Conservation (phyloP, 2,329 filamentous ascomycete genomes). For the Elsinoe perseae region DNA sequence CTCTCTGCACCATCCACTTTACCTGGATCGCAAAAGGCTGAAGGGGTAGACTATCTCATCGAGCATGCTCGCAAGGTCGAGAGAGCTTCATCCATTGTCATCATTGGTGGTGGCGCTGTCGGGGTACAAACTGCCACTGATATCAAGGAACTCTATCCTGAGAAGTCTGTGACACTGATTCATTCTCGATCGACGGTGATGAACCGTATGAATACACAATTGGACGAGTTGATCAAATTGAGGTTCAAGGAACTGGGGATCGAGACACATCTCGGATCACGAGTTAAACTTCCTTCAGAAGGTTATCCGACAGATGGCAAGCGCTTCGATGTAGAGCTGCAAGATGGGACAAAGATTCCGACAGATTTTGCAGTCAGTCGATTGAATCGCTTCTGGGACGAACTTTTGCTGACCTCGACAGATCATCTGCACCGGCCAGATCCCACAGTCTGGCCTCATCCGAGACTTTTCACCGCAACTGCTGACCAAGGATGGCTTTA, state of each 20-base stretch:
- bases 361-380: conserved; percentile 45
- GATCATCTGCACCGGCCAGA: conserved; percentile 55
- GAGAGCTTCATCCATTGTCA: conserved; percentile 10
- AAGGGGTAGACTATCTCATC: conserved; percentile 15
- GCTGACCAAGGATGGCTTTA: conserved; percentile 20
- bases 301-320: conserved; percentile 23
- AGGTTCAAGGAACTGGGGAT: conserved; percentile 43
- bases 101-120: conserved; percentile 51
- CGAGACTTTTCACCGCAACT: conserved; percentile 34
- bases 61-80: conserved; percentile 8
- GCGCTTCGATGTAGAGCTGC: conserved; percentile 35
- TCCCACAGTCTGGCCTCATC: conserved; percentile 47
- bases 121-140: conserved; percentile 56
- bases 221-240: conserved; percentile 35
- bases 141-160: conserved; percentile 48
- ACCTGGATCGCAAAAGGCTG: conserved; percentile 12
- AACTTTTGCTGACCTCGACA: conserved; percentile 23
- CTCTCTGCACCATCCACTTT: conserved; percentile 15
- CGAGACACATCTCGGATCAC: conserved; percentile 41
- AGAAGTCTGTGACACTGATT: conserved; percentile 50
- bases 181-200: conserved; percentile 50
- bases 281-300: conserved; percentile 23
- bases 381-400: background rate
- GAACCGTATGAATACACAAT: conserved; percentile 41
- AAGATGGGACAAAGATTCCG: conserved; percentile 38